These are phyloP conservation scores for Penstemon eatonii DNA, from an alignment of 257 asterid species.

Conservation along the genomic window DNA sequence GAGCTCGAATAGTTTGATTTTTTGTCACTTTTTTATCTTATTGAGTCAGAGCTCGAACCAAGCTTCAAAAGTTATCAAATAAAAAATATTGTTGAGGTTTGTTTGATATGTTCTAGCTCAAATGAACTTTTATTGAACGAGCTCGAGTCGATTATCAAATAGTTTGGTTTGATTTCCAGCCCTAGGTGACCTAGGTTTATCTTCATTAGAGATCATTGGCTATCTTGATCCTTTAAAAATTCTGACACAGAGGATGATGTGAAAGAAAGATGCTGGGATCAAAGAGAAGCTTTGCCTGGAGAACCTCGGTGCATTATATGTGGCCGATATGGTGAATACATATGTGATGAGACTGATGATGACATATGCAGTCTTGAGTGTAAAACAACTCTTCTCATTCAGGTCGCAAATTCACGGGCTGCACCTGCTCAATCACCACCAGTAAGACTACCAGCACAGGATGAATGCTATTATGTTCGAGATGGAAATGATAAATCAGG, in stretches of 20 bases:
- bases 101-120: no score
- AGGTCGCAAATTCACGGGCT: conserved; percentile 37
- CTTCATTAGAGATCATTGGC: conserved; percentile 5
- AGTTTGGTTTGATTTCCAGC: no score
- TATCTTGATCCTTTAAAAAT: conserved; percentile 8
- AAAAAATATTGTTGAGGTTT: no score
- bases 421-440: conserved; percentile 36
- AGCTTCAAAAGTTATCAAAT: neutral
- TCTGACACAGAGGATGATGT: conserved; percentile 53
- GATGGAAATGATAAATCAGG: conserved; percentile 43
- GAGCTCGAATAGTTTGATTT: no score
- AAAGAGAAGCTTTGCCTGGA: conserved; percentile 80
- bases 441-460: conserved; percentile 55
- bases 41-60: no score
- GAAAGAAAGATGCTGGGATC: conserved; percentile 74
- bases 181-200: neutral
- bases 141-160: neutral
- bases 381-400: conserved; percentile 54
- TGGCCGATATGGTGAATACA: conserved; percentile 91
- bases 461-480: conserved; percentile 73
- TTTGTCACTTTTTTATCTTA: no score
- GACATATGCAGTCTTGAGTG: conserved; percentile 91
- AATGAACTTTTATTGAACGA: neutral
- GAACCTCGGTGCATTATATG: conserved; percentile 77
- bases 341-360: conserved; percentile 87